A percentile compares a stretch with the other conserved stretches of the same genome.
phyloP scores from a whole-genome alignment of 1,284 basidiomycete genomes.

The Tilletia caries region DNA sequence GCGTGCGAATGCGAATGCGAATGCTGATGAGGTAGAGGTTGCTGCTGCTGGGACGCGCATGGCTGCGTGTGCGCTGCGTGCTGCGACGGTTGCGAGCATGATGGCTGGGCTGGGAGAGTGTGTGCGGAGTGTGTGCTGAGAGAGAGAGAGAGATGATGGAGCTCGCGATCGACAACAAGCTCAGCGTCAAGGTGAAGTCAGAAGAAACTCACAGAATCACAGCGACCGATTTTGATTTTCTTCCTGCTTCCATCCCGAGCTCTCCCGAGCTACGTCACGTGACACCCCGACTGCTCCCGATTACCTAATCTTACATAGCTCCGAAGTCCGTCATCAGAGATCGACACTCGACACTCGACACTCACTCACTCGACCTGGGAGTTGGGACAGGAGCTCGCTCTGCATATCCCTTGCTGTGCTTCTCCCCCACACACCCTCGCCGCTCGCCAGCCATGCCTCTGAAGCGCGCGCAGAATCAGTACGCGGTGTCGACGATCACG shows the following conservation, averaged over 20 bases:
- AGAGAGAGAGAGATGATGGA: conserved; percentile 1
- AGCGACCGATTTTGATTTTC: not conserved
- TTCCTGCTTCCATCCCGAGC: not conserved
- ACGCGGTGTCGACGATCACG: conserved; percentile 34
- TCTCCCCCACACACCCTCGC: too few relatives aligned
- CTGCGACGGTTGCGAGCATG: conserved; percentile 9
- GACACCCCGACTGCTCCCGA: too few relatives aligned
- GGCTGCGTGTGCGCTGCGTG: conserved; percentile 8
- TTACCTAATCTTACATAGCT: too few relatives aligned
- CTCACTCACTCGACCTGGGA: too few relatives aligned
- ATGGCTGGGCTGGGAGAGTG: not conserved
- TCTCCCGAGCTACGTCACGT: too few relatives aligned
- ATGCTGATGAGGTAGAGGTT: not conserved
- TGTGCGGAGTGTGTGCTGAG: not conserved
- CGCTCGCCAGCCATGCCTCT: conserved; percentile 28
- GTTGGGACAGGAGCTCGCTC: too few relatives aligned
- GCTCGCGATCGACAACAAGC: not conserved
- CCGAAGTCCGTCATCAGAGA: too few relatives aligned
- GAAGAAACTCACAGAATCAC: not conserved
- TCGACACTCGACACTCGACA: too few relatives aligned
- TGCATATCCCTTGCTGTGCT: too few relatives aligned
- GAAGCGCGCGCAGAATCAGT: conserved; percentile 19
- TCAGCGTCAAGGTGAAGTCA: not conserved
- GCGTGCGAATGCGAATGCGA: not conserved
- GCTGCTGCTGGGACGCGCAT: not conserved